phyloP scores from a whole-genome alignment of 2,329 filamentous ascomycete species.

The Zymoseptoria brevis region DNA sequence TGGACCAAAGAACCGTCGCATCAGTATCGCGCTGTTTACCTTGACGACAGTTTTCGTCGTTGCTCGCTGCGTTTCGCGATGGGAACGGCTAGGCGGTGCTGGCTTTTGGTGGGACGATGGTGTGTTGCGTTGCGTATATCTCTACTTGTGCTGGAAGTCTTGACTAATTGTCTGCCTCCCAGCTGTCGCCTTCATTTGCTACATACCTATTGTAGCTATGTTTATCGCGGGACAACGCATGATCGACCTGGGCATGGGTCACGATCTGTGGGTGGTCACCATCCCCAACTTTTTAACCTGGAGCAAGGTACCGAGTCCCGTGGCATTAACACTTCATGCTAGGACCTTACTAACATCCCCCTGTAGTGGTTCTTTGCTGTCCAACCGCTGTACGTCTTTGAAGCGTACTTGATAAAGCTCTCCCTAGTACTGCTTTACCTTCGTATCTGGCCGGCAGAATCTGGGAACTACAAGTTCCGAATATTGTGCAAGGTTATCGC shows the following conservation, averaged over 20 bases:
- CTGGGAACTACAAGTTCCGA: constrained; percentile 3
- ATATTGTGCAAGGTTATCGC: constrained; percentile 5
- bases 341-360: not conserved
- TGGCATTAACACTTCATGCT: not conserved
- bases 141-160: not conserved
- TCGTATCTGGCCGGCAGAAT: constrained; percentile 6
- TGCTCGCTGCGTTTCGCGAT: not conserved
- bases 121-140: not conserved
- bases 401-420: constrained; percentile 6
- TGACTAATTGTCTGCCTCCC: not conserved
- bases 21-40: not conserved
- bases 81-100: not conserved
- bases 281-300: not conserved
- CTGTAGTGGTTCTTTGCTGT: constrained; percentile 10
- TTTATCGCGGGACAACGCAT: not conserved
- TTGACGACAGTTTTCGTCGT: not conserved
- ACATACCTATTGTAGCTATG: not conserved
- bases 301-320: not conserved
- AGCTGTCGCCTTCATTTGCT: not conserved
- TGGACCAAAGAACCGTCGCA: no score
- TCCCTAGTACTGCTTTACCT: constrained; percentile 13
- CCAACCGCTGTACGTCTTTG: constrained; percentile 11
- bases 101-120: not conserved
- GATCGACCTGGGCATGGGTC: not conserved
- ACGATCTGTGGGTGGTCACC: constrained; percentile 3